A percentile compares a stretch with the other conserved stretches of the same genome.
Conservation (phyloP, 129 eudicot species). For the Cynara cardunculus region DNA sequence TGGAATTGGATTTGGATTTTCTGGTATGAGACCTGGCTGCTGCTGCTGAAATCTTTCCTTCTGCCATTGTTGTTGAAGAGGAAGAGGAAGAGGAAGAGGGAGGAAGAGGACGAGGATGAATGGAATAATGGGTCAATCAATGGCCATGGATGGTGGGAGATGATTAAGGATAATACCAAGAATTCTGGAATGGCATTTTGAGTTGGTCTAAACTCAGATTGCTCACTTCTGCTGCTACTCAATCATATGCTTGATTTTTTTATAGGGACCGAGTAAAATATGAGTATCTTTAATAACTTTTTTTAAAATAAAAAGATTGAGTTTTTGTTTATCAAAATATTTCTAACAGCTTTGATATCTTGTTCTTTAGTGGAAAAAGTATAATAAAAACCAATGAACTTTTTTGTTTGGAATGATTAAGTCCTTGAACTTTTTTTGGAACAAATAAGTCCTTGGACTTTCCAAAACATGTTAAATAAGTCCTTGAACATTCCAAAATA, state of each 20-base stretch:
- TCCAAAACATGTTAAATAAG: too few relatives aligned
- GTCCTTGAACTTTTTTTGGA: too few relatives aligned
- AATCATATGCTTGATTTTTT: neutral
- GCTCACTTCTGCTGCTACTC: neutral
- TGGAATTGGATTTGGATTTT: constrained; percentile 24
- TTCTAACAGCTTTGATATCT: too few relatives aligned
- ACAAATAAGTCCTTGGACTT: too few relatives aligned
- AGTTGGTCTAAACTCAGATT: neutral
- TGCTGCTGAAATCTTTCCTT: constrained; percentile 48
- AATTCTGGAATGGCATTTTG: neutral
- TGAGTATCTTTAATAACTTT: too few relatives aligned
- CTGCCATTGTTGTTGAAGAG: neutral
- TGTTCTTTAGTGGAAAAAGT: too few relatives aligned
- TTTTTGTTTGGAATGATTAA: too few relatives aligned
- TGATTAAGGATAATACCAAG: neutral
- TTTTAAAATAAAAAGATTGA: too few relatives aligned
- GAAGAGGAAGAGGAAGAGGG: neutral
- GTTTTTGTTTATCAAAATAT: too few relatives aligned
- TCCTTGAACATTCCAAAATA: too few relatives aligned
- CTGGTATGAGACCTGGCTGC: constrained; percentile 66
- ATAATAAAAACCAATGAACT: too few relatives aligned
- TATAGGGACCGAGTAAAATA: too few relatives aligned
- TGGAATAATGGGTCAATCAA: neutral
- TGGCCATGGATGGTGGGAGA: neutral
- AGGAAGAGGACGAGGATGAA: neutral